Evolutionary conservation across 2,329 filamentous ascomycete species (phyloP).

Genomic region (Colletotrichum sp.): DNA sequence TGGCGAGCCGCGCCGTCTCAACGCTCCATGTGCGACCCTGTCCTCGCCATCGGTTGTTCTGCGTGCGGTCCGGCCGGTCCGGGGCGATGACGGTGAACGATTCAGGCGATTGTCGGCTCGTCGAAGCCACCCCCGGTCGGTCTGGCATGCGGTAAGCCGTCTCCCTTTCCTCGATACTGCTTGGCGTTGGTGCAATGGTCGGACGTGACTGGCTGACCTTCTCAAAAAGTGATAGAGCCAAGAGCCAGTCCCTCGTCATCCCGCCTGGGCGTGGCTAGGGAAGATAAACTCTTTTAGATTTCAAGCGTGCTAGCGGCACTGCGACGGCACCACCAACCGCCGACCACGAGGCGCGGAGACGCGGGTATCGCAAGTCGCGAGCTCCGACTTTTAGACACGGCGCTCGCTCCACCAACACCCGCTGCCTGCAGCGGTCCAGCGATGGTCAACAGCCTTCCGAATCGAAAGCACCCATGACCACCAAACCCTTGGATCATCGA

Average conservation of each 20-base stretch:
- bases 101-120: not conserved
- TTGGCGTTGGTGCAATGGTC: not conserved
- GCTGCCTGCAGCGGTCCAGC: not conserved
- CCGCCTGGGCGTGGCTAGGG: not conserved
- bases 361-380: constrained; percentile 5
- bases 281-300: not conserved
- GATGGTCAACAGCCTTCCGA: not conserved
- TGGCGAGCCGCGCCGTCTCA: not conserved
- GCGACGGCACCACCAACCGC: not conserved
- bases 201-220: not conserved
- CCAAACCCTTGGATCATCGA: not conserved
- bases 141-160: not conserved
- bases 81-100: not conserved
- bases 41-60: not conserved
- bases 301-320: not conserved
- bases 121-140: not conserved
- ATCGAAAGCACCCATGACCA: not conserved
- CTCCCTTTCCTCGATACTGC: not conserved
- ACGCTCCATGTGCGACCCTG: not conserved
- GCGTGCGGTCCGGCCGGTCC: not conserved
- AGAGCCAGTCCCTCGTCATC: not conserved
- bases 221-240: not conserved
- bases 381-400: constrained; percentile 2
- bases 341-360: not conserved
- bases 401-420: not conserved